Conservation (phyloP, 352 stramenopile genomes). For the Sclerospora graminicola region DNA sequence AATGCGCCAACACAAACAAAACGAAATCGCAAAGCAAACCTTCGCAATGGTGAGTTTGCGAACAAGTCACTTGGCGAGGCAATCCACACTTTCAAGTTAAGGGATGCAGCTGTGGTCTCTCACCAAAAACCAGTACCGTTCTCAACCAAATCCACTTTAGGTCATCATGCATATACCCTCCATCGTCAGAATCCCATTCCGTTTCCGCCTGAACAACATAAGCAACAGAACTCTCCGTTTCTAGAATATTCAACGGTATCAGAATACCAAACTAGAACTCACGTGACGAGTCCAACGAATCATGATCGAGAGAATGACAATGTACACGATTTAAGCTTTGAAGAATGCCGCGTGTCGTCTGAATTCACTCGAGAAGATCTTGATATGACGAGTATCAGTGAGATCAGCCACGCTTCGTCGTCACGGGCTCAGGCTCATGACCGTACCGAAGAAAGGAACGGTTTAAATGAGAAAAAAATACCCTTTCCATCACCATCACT, state of each 20-base stretch:
- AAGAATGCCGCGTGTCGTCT: conserved; percentile 16
- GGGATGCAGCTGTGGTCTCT: conserved; percentile 8
- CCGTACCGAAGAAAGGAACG: neutral
- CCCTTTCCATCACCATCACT: too few species aligned
- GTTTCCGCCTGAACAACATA: conserved; percentile 2
- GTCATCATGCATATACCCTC: conserved; percentile 10
- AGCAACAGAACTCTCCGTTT: conserved; percentile 7
- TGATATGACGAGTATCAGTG: conserved; percentile 21
- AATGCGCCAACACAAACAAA: neutral
- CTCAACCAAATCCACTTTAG: conserved; percentile 7
- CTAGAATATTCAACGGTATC: neutral
- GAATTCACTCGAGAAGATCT: conserved; percentile 17
- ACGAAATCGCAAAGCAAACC: conserved; percentile 10
- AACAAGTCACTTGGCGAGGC: conserved; percentile 58
- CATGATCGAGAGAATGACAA: conserved; percentile 3
- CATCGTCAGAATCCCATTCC: conserved; percentile 8
- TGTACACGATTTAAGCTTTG: conserved; percentile 6
- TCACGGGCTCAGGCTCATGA: conserved; percentile 1
- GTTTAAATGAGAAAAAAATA: too few species aligned
- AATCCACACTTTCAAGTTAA: conserved; percentile 38
- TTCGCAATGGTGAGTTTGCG: conserved; percentile 50
- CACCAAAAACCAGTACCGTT: neutral
- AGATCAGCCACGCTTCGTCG: conserved; percentile 9
- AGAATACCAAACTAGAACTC: too few species aligned
- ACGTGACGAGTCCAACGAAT: too few species aligned